A percentile compares a stretch with the other conserved stretches of the same genome.
Conservation (phyloP, 371 early-diverging fungal genomes). For the Conidiobolus incongruus region DNA sequence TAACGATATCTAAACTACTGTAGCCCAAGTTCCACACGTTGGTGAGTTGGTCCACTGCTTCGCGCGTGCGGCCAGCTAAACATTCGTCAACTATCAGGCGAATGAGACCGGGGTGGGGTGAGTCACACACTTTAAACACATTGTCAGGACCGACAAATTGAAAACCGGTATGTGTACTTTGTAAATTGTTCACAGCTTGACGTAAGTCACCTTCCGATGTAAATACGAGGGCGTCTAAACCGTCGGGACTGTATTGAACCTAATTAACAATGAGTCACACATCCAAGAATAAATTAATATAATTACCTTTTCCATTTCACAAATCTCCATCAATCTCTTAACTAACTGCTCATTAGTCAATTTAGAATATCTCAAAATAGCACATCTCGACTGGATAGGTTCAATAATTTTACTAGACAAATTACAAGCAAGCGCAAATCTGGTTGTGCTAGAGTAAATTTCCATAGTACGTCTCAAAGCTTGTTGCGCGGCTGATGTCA, state of each 20-base stretch:
- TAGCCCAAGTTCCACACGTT: constrained; percentile 67
- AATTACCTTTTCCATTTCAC: constrained; percentile 52
- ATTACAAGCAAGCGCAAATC: constrained; percentile 98
- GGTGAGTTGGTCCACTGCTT: constrained; percentile 38
- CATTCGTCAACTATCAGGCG: constrained; percentile 47
- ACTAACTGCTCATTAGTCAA: constrained; percentile 56
- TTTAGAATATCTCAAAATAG: constrained; percentile 73
- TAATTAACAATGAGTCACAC: constrained; percentile 3
- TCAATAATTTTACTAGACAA: constrained; percentile 94
- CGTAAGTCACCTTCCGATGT: constrained; percentile 98
- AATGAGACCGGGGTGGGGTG: constrained; percentile 74
- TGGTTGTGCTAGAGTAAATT: constrained; percentile 78
- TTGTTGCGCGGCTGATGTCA: constrained; percentile 89
- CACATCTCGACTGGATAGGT: constrained; percentile 97
- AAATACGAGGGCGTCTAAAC: constrained; percentile 82
- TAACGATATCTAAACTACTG: constrained; percentile 73
- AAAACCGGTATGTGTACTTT: constrained; percentile 74
- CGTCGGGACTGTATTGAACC: constrained; percentile 66
- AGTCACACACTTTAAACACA: constrained; percentile 90
- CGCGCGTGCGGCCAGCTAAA: constrained; percentile 34
- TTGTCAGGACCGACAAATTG: constrained; percentile 61
- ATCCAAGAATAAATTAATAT: neutral
- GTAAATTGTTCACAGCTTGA: constrained; percentile 94
- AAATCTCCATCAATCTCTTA: constrained; percentile 58
- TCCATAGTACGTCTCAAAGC: constrained; percentile 96